Evolutionary conservation across 352 stramenopile species (phyloP), one percentile per base, ranked within the genome.

Genomic region (Globisporangium nunn): DNA sequence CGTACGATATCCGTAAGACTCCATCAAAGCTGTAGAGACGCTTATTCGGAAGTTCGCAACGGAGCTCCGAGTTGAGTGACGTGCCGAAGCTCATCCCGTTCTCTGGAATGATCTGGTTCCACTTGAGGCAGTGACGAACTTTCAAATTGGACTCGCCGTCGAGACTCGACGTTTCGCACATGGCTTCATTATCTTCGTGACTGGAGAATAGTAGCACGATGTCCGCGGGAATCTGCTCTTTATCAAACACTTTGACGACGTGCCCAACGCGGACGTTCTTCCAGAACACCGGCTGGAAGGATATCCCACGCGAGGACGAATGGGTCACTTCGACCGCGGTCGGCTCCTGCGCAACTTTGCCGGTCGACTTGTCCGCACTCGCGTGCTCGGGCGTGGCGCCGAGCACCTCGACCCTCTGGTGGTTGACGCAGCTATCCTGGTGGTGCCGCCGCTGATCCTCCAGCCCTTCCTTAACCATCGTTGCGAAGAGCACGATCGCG

Each of bases 191-290:
- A 18, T 71, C 79, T 7, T 89, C 69, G 44, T 89, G 74, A 33
- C 83, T 96, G 0, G 84, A 84, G 35, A 90, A 84, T 1, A 98
- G 69, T 3, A 98, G 54, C 0, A 98, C 78, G 3, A 98, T 56
- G 59, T 98, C 95, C 0, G 94, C 93, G 6, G 95, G 93, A 11
- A 98, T 81, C 40, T 93, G 79, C 33, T 96, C 81, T 28, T 86
- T 73, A 60, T 98, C 88, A 44, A 82, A 56, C 15, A 98, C 73
- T 31, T 91, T 87, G 11, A 98, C 69, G 15, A 98, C 61, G 35
- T 96, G 78, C 0, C 93, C 93, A 0, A 97, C 87, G 0, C 81
- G 76, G 12, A 98, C 57, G 33, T 93, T 72, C 58, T 89, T 89
- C 82, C 88, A 96, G 54, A 72, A 78, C 1, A 92, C 75, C 0